phyloP scores from a whole-genome alignment of 306 rosid genomes.

The Sicyos baderoa region DNA sequence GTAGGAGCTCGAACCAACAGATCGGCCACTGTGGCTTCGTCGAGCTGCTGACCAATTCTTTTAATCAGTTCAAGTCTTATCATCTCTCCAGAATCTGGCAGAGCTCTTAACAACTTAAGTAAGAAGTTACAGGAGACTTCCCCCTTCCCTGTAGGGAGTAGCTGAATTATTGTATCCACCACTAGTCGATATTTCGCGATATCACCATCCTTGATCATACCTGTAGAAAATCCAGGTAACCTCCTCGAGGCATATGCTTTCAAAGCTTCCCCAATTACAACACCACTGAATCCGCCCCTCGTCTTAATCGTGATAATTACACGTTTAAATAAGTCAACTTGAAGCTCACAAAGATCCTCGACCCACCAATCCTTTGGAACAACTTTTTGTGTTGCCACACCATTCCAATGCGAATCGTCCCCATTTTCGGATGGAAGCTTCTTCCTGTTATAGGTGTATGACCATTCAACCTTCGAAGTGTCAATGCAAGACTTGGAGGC shows the following conservation, averaged over 20 bases:
- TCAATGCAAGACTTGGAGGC: slow-evolving; percentile 85
- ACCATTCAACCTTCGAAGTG: slow-evolving; percentile 84
- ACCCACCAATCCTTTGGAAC: slow-evolving; percentile 99
- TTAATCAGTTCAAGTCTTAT: slow-evolving; percentile 48
- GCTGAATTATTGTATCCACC: slow-evolving; percentile 49
- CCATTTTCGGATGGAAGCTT: slow-evolving; percentile 69
- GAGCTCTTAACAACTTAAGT: slow-evolving; percentile 51
- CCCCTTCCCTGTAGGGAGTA: slow-evolving; percentile 50
- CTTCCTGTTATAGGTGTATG: slow-evolving; percentile 75
- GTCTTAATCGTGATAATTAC: slow-evolving; percentile 49
- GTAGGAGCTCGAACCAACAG: slow-evolving; percentile 45
- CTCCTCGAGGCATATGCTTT: slow-evolving; percentile 60
- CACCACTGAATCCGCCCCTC: slow-evolving; percentile 42
- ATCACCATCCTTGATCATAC: slow-evolving; percentile 57
- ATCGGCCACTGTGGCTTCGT: slow-evolving; percentile 67
- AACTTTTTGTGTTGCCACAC: slow-evolving; percentile 50
- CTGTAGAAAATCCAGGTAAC: slow-evolving; percentile 60
- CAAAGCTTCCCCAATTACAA: slow-evolving; percentile 71
- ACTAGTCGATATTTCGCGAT: slow-evolving; percentile 36
- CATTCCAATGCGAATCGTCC: slow-evolving; percentile 62
- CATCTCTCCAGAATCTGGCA: slow-evolving; percentile 48
- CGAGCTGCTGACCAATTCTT: slow-evolving; percentile 69
- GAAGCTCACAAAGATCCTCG: slow-evolving; percentile 87
- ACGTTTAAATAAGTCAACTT: slow-evolving; percentile 63
- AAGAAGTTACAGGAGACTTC: slow-evolving; percentile 54